A percentile compares a stretch with the other conserved stretches of the same genome.
Conservation (phyloP, 768 basidiomycete species). For the Astraeus odoratus region DNA sequence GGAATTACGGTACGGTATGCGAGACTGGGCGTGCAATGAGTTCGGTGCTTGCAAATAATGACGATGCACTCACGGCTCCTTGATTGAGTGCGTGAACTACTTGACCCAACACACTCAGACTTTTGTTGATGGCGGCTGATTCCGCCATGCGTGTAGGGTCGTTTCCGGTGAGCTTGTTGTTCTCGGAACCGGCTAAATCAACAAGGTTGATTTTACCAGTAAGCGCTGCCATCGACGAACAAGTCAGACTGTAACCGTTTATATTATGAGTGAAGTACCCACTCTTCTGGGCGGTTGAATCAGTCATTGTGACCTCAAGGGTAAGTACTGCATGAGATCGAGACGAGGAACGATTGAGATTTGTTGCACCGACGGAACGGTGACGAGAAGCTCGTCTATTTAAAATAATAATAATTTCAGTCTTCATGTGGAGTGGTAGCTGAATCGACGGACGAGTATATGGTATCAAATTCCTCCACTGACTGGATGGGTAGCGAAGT, state of each 20-base stretch:
- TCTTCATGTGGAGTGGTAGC: neutral
- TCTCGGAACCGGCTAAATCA: conserved; percentile 87
- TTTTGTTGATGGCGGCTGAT: conserved; percentile 85
- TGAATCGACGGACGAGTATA: conserved; percentile 38
- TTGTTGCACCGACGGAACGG: conserved; percentile 82
- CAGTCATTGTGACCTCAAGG: conserved; percentile 55
- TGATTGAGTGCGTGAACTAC: conserved; percentile 81
- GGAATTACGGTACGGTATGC: conserved; percentile 86
- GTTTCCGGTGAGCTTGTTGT: conserved; percentile 88
- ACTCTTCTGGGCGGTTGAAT: conserved; percentile 51
- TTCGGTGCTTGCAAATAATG: neutral
- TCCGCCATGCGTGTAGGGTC: conserved; percentile 84
- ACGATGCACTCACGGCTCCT: conserved; percentile 42
- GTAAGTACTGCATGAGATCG: conserved; percentile 86
- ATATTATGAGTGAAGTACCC: conserved; percentile 12
- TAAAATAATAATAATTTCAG: neutral
- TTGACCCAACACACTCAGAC: conserved; percentile 78
- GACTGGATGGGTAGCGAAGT: conserved; percentile 32
- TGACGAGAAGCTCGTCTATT: conserved; percentile 66
- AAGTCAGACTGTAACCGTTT: neutral
- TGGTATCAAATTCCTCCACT: conserved; percentile 38
- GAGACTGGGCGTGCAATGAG: conserved; percentile 36
- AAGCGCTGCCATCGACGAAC: conserved; percentile 36
- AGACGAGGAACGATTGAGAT: conserved; percentile 78
- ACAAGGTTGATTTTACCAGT: conserved; percentile 80